A percentile compares a stretch with the other conserved stretches of the same genome.
phyloP scores from a whole-genome alignment of 768 basidiomycete genomes.

The Postia placenta region DNA sequence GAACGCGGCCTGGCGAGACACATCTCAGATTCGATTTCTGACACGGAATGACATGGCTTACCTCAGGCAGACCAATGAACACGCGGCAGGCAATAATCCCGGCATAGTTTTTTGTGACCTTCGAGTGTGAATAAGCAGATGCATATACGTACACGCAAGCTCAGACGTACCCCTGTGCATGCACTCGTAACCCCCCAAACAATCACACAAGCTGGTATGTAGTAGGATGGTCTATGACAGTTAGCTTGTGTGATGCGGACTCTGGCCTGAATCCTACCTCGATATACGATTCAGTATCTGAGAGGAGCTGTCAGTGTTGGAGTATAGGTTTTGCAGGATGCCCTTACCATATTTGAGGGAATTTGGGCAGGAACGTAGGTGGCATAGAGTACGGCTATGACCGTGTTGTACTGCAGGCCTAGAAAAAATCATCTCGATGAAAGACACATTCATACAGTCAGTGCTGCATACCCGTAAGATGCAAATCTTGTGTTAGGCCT shows the following conservation, averaged over 20 bases:
- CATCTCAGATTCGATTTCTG: not conserved
- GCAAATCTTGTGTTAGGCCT: constrained; percentile 34
- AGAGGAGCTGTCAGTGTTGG: constrained; percentile 29
- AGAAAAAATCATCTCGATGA: constrained; percentile 15
- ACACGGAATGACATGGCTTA: constrained; percentile 8
- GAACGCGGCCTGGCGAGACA: constrained; percentile 42
- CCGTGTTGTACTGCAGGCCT: constrained; percentile 48
- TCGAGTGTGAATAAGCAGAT: not conserved
- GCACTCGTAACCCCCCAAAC: constrained; percentile 60
- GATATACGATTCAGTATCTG: constrained; percentile 51
- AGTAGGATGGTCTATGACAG: constrained; percentile 47
- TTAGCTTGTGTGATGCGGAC: not conserved
- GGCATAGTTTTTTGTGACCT: constrained; percentile 49
- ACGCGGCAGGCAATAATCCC: constrained; percentile 55
- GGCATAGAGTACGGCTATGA: constrained; percentile 48
- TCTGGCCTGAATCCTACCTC: constrained; percentile 26
- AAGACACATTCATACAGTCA: not conserved
- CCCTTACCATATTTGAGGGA: constrained; percentile 59
- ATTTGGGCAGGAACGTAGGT: constrained; percentile 61
- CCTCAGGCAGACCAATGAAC: constrained; percentile 61
- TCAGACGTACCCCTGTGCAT: constrained; percentile 48
- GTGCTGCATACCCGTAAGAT: constrained; percentile 22
- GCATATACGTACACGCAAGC: not conserved
- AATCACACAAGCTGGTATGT: constrained; percentile 54
- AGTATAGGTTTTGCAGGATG: too few species aligned